Base-by-base conservation (phyloP, 2,329 filamentous ascomycete species). In the Drechslera avenae region DNA sequence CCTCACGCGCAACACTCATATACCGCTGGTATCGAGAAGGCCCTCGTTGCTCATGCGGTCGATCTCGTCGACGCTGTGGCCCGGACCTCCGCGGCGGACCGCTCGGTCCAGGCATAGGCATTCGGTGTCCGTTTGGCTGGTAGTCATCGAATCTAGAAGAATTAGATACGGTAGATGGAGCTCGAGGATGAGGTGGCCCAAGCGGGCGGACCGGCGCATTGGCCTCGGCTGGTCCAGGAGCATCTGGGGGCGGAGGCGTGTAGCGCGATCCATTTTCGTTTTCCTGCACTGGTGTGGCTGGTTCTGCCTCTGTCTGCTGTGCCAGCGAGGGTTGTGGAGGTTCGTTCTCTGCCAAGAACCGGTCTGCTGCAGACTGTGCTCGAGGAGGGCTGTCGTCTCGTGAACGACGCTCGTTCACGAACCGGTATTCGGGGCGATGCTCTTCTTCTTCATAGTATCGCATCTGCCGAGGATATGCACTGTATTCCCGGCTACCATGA, bases 21-120 rank as follows among this genome's bases (percentile, higher is more conserved):
- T 72, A 72, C 37, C 69, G 65, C 43, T 68, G 67, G 52, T 71
- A 73, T 13, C 69, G 63, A 13, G 69, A 68, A 1, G 69, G 68
- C 44, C 68, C 62, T 13, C 62, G 60, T 13, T 71, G 63, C 8
- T 71, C 69, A 37, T 70, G 62, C 3, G 64, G 60, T 26, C 66
- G 63, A 17, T 73, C 69, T 47, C 68, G 60, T 9, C 69, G 66
- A 12, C 71, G 67, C 7, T 67, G 60, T 10, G 68, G 67, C 16
- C 59, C 67, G 47, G 56, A 39, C 51, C 67, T 64, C 42, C 67
- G 60, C 19, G 54, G 53, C 19, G 57, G 57, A 18, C 59, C 60
- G 31, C 30, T 54, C 16, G 60, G 62, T 19, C 69, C 67, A 14
- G 68, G 59, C 17, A 66, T 67, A 3, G 62, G 67, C 30, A 64